A percentile compares a stretch with the other conserved stretches of the same genome.
phyloP scores from a whole-genome alignment of 2,329 filamentous ascomycete genomes.

The Trichoderma sp. region DNA sequence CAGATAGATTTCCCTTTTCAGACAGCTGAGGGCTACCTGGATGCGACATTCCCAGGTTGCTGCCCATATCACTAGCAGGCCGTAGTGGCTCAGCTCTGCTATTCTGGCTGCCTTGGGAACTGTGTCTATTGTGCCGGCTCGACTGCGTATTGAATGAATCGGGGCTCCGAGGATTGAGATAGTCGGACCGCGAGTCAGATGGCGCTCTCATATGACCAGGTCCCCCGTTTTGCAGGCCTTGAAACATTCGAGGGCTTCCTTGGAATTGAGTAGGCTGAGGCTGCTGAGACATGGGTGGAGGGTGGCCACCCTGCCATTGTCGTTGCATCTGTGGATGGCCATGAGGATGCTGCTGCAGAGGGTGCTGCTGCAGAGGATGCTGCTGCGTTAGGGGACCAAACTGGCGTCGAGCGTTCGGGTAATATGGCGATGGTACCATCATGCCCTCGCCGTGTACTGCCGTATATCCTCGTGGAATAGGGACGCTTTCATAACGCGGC shows the following conservation, averaged over 20 bases:
- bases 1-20: not conserved
- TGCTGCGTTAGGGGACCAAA: constrained; percentile 9
- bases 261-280: not conserved
- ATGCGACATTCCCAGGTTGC: not conserved
- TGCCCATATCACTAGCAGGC: not conserved
- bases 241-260: not conserved
- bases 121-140: constrained; percentile 1
- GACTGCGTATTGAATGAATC: not conserved
- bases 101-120: not conserved
- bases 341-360: not conserved
- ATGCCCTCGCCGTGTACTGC: constrained; percentile 38
- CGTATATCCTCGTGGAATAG: constrained; percentile 37
- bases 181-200: constrained; percentile 2
- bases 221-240: not conserved
- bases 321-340: not conserved
- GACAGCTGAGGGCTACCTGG: constrained; percentile 3
- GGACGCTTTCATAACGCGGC: constrained; percentile 37
- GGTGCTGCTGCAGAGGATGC: not conserved
- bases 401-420: constrained; percentile 20
- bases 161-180: not conserved
- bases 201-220: not conserved
- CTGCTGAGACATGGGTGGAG: not conserved
- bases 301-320: not conserved
- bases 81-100: not conserved
- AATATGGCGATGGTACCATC: constrained; percentile 30